Evolutionary conservation across 805 yeast species (phyloP).

Genomic region (Candida mattraensis): DNA sequence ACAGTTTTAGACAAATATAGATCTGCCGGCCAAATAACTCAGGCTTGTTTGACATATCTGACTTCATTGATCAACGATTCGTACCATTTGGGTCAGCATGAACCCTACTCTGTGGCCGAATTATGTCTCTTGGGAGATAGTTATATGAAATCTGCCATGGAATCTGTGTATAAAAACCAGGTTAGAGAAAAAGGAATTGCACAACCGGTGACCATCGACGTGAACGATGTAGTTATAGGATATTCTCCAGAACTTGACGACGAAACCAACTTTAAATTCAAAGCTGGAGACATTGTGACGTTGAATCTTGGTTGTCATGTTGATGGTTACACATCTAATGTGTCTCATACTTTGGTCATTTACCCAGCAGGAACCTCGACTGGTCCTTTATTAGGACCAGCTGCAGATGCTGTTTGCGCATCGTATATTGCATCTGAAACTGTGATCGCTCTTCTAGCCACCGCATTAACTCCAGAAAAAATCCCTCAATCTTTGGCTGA

Average conservation of each 20-base stretch:
- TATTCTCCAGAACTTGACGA: constrained; percentile 86
- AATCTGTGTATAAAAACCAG: constrained; percentile 56
- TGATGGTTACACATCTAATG: constrained; percentile 90
- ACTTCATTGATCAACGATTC: constrained; percentile 67
- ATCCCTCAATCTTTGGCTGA: constrained; percentile 52
- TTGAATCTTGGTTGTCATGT: constrained; percentile 86
- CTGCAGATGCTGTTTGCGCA: constrained; percentile 90
- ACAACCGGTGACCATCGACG: constrained; percentile 85
- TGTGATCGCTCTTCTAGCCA: constrained; percentile 72
- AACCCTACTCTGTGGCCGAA: constrained; percentile 58
- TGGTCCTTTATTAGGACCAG: constrained; percentile 80
- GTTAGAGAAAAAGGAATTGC: constrained; percentile 91
- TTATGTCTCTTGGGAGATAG: constrained; percentile 83
- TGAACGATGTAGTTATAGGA: constrained; percentile 73
- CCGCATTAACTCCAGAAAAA: constrained; percentile 73
- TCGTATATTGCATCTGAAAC: constrained; percentile 88
- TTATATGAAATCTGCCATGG: constrained; percentile 59
- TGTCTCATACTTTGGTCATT: constrained; percentile 83
- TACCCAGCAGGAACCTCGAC: constrained; percentile 59
- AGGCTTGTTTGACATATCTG: constrained; percentile 72
- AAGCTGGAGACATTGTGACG: constrained; percentile 83
- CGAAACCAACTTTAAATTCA: constrained; percentile 44
- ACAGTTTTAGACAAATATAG: constrained; percentile 77
- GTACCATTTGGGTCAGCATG: constrained; percentile 58
- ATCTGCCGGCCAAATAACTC: constrained; percentile 85